Base-by-base conservation (phyloP, 2,329 filamentous ascomycete species). In the Beauveria scarabaeidicola region DNA sequence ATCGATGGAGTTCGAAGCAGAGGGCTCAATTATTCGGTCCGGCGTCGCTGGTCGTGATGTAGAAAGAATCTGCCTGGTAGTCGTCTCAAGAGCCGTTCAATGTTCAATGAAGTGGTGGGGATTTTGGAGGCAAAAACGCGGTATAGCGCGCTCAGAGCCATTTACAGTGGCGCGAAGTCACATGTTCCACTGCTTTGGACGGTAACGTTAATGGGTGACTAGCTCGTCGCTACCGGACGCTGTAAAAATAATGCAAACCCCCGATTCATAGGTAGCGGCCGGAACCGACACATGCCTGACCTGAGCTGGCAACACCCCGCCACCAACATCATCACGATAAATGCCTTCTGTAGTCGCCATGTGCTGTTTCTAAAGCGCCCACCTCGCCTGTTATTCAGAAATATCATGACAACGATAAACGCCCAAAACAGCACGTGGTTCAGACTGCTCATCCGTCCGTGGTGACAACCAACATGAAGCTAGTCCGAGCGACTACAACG, bases 141-240 rank as follows among this genome's bases (percentile, higher is more conserved):
- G 61, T 64, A 58, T 61, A 54, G 47, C 65, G 64, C 66, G 66
- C 43, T 48, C 27, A 40, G 56, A 57, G 62, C 59, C 40, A 62
- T 64, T 61, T 44, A 43, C 53, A 51, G 23, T 54, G 63, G 70
- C 70, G 69, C 70, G 70, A 64, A 62, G 62, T 72, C 70, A 72
- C 69, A 65, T 72, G 70, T 13, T 15, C 13, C 48, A 51, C 50
- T 17, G 19, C 32, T 41, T n/a, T 7, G 17, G 32, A 40, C 7
- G 38, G 41, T 23, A 29, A 53, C 38, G 25, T 15, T 6, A 1
- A 36, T 32, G 10, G 5, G 32, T 36, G 13, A 36, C 13, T 36
- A 5, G 15, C 32, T 36, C 13, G 32, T 36, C 13, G 13, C 13
- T 36, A 6, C 5, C 32, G 15, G 32, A 13, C 2, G 32, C 32